These are phyloP conservation scores for Anethum foeniculum DNA, from an alignment of 140 eudicot genomes.

Conservation along the genomic window DNA sequence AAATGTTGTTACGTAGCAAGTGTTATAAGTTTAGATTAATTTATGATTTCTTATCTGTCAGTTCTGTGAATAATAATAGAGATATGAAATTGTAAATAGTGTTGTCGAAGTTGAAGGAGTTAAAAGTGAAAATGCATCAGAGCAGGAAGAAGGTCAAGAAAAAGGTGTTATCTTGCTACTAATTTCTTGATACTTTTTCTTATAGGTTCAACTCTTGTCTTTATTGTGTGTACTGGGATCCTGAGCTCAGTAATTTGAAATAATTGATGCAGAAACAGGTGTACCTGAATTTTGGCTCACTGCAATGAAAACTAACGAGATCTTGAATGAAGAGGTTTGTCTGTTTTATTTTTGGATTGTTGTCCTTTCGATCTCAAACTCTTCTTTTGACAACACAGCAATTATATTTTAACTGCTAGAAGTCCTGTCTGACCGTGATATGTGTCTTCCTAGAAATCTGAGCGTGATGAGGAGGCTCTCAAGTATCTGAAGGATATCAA, in stretches of 20 bases:
- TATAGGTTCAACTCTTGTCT: background rate
- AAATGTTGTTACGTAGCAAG: background rate
- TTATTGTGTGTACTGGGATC: background rate
- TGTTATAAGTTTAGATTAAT: background rate
- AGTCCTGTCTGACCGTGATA: background rate
- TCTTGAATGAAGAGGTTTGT: constrained; percentile 71
- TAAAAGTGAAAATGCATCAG: constrained; percentile 31
- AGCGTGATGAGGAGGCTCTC: constrained; percentile 87
- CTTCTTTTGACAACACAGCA: background rate
- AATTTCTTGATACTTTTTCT: background rate
- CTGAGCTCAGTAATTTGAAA: background rate
- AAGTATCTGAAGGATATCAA: constrained; percentile 76
- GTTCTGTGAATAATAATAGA: constrained; percentile 31
- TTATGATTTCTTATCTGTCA: background rate
- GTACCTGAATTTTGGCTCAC: constrained; percentile 78
- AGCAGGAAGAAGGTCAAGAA: constrained; percentile 26
- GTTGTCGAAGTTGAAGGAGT: constrained; percentile 63
- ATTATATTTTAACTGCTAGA: background rate
- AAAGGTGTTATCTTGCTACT: constrained; percentile 32
- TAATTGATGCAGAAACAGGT: constrained; percentile 58
- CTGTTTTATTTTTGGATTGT: background rate
- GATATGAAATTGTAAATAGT: constrained; percentile 83
- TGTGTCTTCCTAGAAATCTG: constrained; percentile 49
- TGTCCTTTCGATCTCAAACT: background rate
- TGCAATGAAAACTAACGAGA: constrained; percentile 77